Percentiles rank a stretch among this genome's conserved stretches.
Evolutionary conservation across 805 yeast genomes (phyloP).

Genomic region (Myxozyma sirexii): DNA sequence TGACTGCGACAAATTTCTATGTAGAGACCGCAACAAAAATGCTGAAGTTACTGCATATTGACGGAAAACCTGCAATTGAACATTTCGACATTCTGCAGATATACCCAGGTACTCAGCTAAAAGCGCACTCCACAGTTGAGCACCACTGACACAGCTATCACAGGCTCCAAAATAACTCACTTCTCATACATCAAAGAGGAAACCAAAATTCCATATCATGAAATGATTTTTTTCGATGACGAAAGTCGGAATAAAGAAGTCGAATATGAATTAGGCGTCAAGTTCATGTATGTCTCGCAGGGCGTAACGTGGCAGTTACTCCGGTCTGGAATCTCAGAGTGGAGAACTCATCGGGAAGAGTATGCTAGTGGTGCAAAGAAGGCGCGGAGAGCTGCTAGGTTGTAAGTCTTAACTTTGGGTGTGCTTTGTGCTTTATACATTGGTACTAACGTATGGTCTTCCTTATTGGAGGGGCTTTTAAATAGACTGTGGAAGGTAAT

Average conservation of each 20-base stretch:
- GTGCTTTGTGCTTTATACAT: neutral
- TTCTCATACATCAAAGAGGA: conserved; percentile 53
- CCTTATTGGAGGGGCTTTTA: neutral
- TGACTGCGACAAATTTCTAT: neutral
- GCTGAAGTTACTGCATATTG: conserved; percentile 55
- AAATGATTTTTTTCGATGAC: conserved; percentile 75
- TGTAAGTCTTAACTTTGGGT: conserved; percentile 4
- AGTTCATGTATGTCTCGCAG: conserved; percentile 64
- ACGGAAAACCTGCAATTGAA: conserved; percentile 54
- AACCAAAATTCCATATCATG: conserved; percentile 50
- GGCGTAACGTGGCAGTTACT: conserved; percentile 64
- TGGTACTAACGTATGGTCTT: neutral
- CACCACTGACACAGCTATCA: conserved; percentile 38
- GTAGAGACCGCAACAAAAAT: conserved; percentile 60
- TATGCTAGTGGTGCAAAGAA: conserved; percentile 14
- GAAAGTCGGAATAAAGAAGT: conserved; percentile 80
- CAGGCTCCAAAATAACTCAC: conserved; percentile 56
- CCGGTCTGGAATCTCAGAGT: conserved; percentile 48
- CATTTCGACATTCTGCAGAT: conserved; percentile 65
- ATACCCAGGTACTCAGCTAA: conserved; percentile 62
- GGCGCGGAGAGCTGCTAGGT: conserved; percentile 10
- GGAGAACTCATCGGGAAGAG: conserved; percentile 38
- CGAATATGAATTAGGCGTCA: conserved; percentile 61
- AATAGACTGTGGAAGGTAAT: conserved; percentile 9
- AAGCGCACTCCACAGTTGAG: conserved; percentile 45